Evolutionary conservation across 1,284 basidiomycete species (phyloP), one percentile per base, ranked within the genome.

Genomic region (Fistulinella staudtii): DNA sequence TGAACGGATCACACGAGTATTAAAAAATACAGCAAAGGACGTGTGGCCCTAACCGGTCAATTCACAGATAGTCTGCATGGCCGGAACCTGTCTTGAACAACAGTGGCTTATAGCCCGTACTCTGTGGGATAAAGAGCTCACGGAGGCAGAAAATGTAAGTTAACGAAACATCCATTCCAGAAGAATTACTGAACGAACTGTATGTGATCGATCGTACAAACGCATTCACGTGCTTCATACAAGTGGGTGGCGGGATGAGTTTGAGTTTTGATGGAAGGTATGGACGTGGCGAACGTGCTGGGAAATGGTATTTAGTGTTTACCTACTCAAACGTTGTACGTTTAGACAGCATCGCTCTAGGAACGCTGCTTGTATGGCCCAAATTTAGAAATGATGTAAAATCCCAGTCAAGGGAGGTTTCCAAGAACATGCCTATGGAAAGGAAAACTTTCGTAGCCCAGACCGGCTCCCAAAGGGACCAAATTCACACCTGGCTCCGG

Each of bases 11-110:
- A 41, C 24, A 24, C 24, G 17, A 39, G 36, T 40, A 22, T n/a
- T 11, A 28, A 36, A 21, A 18, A 13, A 43, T 54, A 57, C 53
- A 58, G 56, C 53, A 58, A 49, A 25, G 24, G 24, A 53, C 51
- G 52, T 42, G 31, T 21, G 17, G 33, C 10, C 3, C 33, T 17
- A 22, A 14, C 18, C 33, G 10, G 9, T 3, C 17, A 11, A 31
- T 31, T 21, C 17, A 34, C 33, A 9, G 18, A 21, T 34, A 31
- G 4, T 17, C 15, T 25, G 24, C 24, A 25, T 11, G 11, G 24
- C 24, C 24, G 11, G 24, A 11, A 6, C 24, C 20, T 3, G 4
- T 9, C 18, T 7, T 3, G 6, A 8, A 27, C 36, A 37, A 39
- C 36, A 33, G 37, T 14, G 25, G 39, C 29, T 34, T 9, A 43